phyloP scores from a whole-genome alignment of 2,329 filamentous ascomycete species.

The Didymella segeticola region DNA sequence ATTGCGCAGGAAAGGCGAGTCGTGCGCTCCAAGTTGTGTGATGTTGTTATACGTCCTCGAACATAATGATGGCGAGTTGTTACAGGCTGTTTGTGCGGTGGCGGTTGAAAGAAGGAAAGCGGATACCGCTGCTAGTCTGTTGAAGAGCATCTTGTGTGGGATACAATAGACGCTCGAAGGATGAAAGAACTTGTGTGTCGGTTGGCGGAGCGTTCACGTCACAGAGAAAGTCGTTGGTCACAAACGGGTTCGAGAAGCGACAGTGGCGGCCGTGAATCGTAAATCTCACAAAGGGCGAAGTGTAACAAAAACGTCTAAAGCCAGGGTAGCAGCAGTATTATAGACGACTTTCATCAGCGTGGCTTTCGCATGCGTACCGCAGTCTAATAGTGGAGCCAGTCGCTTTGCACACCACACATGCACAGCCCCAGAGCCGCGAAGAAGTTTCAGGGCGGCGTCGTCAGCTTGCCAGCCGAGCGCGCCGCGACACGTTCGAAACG shows the following conservation, averaged over 20 bases:
- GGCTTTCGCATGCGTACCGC: constrained; percentile 16
- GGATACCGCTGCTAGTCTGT: constrained; percentile 34
- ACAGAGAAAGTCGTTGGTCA: neutral
- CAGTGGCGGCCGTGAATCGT: constrained; percentile 4
- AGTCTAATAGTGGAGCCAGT: constrained; percentile 16
- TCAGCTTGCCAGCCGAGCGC: constrained; percentile 34
- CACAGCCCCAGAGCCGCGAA: constrained; percentile 34
- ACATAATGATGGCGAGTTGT: constrained; percentile 81
- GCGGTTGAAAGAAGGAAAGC: constrained; percentile 36
- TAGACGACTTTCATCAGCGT: constrained; percentile 13
- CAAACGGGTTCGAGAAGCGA: constrained; percentile 11
- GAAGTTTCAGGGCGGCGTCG: constrained; percentile 47
- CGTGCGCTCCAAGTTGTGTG: constrained; percentile 79
- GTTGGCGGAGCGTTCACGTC: neutral
- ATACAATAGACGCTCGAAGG: neutral
- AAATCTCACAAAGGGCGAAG: constrained; percentile 8
- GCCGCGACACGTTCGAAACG: constrained; percentile 40
- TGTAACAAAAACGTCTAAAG: constrained; percentile 6
- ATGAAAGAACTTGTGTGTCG: neutral
- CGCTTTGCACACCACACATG: constrained; percentile 20
- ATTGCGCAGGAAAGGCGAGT: constrained; percentile 75
- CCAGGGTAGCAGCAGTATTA: constrained; percentile 14
- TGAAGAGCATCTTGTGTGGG: constrained; percentile 38
- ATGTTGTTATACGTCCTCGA: constrained; percentile 74
- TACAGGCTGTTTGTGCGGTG: constrained; percentile 65